These are phyloP conservation scores for Helianthus annuus DNA, from an alignment of 129 eudicot genomes.

Conservation along the genomic window HanXRQr2.0-SUNRISE NC_035447.2:44130429-44130928, in stretches of 20 bases:
- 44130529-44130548: too few relatives aligned
- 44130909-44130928: slow-evolving; percentile 97
- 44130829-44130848: slow-evolving; percentile 94
- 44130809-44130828: slow-evolving; percentile 89
- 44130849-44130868: slow-evolving; percentile 86
- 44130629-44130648: slow-evolving; percentile 99
- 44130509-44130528: too few relatives aligned
- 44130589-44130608: slow-evolving; percentile 98
- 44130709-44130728: slow-evolving; percentile 56
- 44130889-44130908: slow-evolving; percentile 93
- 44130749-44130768: background rate
- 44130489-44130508: too few relatives aligned
- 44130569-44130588: background rate
- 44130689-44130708: slow-evolving; percentile 97
- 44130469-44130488: too few relatives aligned
- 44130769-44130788: background rate
- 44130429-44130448: too few relatives aligned
- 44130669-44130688: slow-evolving; percentile 97
- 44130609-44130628: slow-evolving; percentile 96
- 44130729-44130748: background rate
- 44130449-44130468: too few relatives aligned
- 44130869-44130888: slow-evolving; percentile 97
- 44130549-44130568: background rate
- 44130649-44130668: slow-evolving; percentile 91
- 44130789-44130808: slow-evolving; percentile 50